Percentiles rank a stretch among this genome's conserved stretches.
phyloP scores from a whole-genome alignment of 495 filamentous ascomycete genomes.

The Penicillium steckii region DNA sequence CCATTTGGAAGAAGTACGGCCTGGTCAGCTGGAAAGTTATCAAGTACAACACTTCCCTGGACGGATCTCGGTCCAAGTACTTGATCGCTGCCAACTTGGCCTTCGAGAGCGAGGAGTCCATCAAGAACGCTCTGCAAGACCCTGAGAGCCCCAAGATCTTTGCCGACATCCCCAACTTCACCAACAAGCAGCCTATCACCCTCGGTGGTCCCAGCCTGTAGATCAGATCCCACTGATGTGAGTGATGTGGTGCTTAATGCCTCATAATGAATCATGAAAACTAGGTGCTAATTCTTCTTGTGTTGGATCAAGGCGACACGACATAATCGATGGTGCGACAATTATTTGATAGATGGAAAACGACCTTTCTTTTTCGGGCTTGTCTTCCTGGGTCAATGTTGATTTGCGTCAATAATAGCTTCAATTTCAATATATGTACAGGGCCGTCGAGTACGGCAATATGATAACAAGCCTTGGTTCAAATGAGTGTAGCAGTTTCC shows the following conservation, averaged over 20 bases:
- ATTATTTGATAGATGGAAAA: no score
- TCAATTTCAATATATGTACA: not conserved
- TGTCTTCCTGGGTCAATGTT: not conserved
- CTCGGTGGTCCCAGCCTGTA: conserved; percentile 14
- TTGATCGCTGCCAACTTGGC: conserved; percentile 18
- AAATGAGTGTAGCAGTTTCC: no score
- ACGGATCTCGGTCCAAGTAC: conserved; percentile 18
- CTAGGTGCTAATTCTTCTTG: no score
- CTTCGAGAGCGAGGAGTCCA: conserved; percentile 23
- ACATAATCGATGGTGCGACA: no score
- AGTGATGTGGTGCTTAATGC: not conserved
- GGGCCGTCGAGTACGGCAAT: not conserved
- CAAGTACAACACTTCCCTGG: conserved; percentile 18
- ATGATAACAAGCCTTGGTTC: not conserved
- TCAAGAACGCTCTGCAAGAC: conserved; percentile 11
- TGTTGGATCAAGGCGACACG: no score
- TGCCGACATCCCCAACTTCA: conserved; percentile 30
- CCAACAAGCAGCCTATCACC: conserved; percentile 25
- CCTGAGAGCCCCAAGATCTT: conserved; percentile 14
- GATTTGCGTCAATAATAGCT: not conserved
- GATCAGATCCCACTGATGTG: not conserved
- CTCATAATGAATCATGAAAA: not conserved
- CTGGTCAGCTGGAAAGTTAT: conserved; percentile 19
- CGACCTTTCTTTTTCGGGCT: no score
- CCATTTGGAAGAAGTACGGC: conserved; percentile 18